phyloP scores from a whole-genome alignment of 805 yeast genomes.

The Zygosaccharomyces bailii region DNA sequence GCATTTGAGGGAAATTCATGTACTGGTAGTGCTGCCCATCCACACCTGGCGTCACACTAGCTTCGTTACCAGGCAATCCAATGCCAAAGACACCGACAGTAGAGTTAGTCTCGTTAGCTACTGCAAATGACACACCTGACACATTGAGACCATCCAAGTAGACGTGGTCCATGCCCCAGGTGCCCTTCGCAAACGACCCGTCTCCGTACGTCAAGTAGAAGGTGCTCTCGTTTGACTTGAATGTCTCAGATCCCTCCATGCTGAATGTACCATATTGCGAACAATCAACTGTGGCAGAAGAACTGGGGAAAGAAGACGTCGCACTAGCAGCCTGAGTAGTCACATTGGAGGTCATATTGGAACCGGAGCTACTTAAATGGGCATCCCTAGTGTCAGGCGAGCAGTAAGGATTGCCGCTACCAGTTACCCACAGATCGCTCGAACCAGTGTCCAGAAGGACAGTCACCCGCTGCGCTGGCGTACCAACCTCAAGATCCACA shows the following conservation, averaged over 20 bases:
- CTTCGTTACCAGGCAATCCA: slow-evolving; percentile 66
- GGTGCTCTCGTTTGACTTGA: slow-evolving; percentile 31
- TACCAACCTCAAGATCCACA: slow-evolving; percentile 48
- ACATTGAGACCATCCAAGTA: slow-evolving; percentile 49
- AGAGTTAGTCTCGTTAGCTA: slow-evolving; percentile 63
- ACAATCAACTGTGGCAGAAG: slow-evolving; percentile 37
- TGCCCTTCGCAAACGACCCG: slow-evolving; percentile 41
- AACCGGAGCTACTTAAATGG: neutral
- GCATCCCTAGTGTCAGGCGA: slow-evolving; percentile 10
- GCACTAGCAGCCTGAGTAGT: neutral
- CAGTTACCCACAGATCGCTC: slow-evolving; percentile 56
- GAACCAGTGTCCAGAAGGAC: slow-evolving; percentile 68
- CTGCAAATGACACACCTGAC: slow-evolving; percentile 61
- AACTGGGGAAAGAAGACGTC: slow-evolving; percentile 2
- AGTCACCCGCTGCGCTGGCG: slow-evolving; percentile 46
- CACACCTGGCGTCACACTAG: slow-evolving; percentile 62
- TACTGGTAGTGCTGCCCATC: slow-evolving; percentile 45
- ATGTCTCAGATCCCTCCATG: slow-evolving; percentile 21
- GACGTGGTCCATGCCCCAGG: slow-evolving; percentile 53
- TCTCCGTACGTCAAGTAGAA: slow-evolving; percentile 53
- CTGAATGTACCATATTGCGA: slow-evolving; percentile 37
- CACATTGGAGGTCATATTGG: slow-evolving; percentile 4
- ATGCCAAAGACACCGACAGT: slow-evolving; percentile 68
- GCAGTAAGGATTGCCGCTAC: slow-evolving; percentile 48
- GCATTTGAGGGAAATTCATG: slow-evolving; percentile 60